Evolutionary conservation across 352 stramenopile genomes (phyloP), one percentile per base, ranked within the genome.

Genomic region (Pythium aquatile): DNA sequence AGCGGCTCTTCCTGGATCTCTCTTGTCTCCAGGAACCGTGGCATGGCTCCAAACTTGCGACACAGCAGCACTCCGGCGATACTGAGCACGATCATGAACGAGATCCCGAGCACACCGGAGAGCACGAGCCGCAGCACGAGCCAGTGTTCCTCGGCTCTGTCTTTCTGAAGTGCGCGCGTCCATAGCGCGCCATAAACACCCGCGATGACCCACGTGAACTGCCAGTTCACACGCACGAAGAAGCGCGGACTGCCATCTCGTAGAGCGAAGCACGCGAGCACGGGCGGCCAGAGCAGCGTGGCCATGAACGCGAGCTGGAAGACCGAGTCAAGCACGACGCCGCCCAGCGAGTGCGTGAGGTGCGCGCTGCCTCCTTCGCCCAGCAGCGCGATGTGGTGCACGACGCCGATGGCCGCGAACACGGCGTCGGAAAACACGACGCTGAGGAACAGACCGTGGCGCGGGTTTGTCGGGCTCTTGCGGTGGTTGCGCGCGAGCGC

Each of bases 341-440:
- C 76, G 32, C 79, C 58, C 13, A 85, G 63, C 37, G 75, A 81
- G 17, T 69, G 69, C 10, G 77, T 60, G 55, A 69, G 63, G 52
- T 76, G 77, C 10, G 72, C 65, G 6, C 55, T 48, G 24, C 72
- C 65, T 26, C 76, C 74, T 67, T 85, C 78, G 49, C 81, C 76
- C 60, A 89, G 70, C 51, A 84, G 62, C 63, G 85, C 76, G 4
- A 81, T 78, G 44, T 86, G 73, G 58, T 76, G 81, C 51, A 87
- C 58, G 3, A 83, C 75, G 3, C 78, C 78, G n/a, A 73, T 64
- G 33, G 72, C 68, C 5, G 73, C 73, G 55, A 89, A 83, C 24
- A 86, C 61, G 72, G 74, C 81, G 70, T 89, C 80, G 9, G 77
- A 78, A 56, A 87, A 76, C 8, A 85, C 65, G 42, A 85, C 71